Conservation (phyloP, 179 eudicot species). For the Drosera spatulata region DNA sequence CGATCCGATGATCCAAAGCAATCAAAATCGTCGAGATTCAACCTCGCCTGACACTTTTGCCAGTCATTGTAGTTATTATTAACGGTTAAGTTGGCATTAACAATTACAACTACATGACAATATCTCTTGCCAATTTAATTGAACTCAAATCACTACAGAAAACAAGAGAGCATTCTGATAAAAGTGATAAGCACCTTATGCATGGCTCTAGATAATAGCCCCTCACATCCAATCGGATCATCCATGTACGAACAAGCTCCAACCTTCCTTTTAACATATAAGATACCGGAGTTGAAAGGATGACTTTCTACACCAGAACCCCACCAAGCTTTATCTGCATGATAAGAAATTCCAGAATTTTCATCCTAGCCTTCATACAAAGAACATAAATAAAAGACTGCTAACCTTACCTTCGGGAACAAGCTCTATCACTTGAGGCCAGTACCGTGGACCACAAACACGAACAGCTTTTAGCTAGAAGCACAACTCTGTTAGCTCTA, state of each 20-base stretch:
- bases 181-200: conserved; percentile 52
- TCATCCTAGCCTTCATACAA: conserved; percentile 1
- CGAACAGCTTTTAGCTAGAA: conserved; percentile 77
- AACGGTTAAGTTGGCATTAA: no score
- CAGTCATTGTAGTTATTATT: no score
- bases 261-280: conserved; percentile 86
- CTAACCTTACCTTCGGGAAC: conserved; percentile 65
- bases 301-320: conserved; percentile 57
- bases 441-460: conserved; percentile 97
- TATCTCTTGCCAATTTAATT: no score
- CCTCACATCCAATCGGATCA: conserved; percentile 93
- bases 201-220: conserved; percentile 86
- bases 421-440: conserved; percentile 92
- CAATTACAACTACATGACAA: no score
- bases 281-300: conserved; percentile 80
- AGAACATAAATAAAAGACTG: conserved; percentile 2
- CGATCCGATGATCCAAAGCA: no score
- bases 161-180: no score
- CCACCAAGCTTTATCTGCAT: conserved; percentile 97
- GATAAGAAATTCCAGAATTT: conserved; percentile 6
- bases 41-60: no score
- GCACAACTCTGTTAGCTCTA: no score
- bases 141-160: no score
- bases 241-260: conserved; percentile 98
- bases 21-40: no score